phyloP scores from a whole-genome alignment of 176 grass and related monocot genomes.

The Melocanna baccifera region DNA sequence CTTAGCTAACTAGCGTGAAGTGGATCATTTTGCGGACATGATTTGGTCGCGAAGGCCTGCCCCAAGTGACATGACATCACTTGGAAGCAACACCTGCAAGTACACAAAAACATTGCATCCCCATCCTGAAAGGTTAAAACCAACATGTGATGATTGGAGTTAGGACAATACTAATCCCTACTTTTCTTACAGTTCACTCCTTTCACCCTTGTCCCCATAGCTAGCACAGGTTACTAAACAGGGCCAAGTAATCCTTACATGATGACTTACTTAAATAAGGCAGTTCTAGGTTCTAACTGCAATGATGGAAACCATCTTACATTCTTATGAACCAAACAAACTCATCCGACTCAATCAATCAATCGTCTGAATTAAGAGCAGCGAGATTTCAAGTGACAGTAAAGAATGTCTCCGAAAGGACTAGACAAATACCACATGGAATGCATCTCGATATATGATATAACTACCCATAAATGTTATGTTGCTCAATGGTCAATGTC shows the following conservation, averaged over 20 bases:
- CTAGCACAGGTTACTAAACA: neutral
- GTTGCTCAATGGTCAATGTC: neutral
- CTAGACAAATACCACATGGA: neutral
- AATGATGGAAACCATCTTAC: neutral
- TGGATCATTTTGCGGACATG: conserved; percentile 1
- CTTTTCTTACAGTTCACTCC: conserved; percentile 15
- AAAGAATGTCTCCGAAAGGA: neutral
- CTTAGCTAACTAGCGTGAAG: neutral
- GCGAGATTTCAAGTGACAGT: neutral
- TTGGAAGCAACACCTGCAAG: neutral
- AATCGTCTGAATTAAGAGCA: neutral
- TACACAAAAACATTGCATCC: neutral
- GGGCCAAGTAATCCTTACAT: neutral
- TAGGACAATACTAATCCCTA: neutral
- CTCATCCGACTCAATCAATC: neutral
- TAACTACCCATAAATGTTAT: neutral
- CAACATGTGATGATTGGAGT: neutral
- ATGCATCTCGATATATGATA: neutral
- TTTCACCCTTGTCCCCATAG: neutral
- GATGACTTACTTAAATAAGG: neutral
- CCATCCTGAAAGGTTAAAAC: neutral
- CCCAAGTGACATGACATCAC: neutral
- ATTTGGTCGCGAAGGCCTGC: conserved; percentile 13
- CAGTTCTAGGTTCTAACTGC: neutral
- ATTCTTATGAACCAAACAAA: neutral